Conservation (phyloP, 768 basidiomycete genomes). For the Russula olivacea region DNA sequence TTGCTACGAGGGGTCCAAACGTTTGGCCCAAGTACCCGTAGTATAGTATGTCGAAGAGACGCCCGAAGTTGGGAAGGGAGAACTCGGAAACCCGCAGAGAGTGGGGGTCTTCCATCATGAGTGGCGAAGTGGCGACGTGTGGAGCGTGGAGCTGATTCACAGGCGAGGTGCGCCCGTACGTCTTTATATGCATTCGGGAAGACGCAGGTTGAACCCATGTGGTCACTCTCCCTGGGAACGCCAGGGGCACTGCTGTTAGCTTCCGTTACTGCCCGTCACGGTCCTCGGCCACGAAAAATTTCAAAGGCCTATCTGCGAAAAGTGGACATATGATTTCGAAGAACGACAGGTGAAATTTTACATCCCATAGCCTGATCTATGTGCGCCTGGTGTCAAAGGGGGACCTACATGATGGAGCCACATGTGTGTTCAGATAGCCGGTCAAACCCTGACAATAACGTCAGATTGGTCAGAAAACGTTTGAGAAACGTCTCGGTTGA, state of each 20-base stretch:
- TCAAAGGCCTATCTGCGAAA: background rate
- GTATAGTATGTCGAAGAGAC: constrained; percentile 5
- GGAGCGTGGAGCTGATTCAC: background rate
- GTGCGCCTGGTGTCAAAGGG: background rate
- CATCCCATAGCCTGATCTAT: background rate
- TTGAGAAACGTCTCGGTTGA: background rate
- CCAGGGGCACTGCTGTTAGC: no score
- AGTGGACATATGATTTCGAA: background rate
- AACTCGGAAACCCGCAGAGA: background rate
- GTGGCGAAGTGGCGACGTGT: background rate
- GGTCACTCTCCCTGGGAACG: no score
- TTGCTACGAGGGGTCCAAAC: constrained; percentile 7
- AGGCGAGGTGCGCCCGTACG: no score
- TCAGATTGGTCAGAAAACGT: background rate
- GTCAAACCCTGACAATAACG: background rate
- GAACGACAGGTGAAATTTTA: background rate
- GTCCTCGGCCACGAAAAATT: background rate
- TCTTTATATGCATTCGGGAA: constrained; percentile 5
- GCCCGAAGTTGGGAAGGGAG: background rate
- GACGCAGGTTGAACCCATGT: no score
- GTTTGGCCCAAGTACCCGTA: constrained; percentile 15
- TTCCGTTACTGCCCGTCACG: background rate
- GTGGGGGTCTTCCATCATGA: background rate
- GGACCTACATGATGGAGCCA: background rate
- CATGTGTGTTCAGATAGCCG: background rate